Evolutionary conservation across 2,329 filamentous ascomycete genomes (phyloP), one percentile per base, ranked within the genome.

Genomic region (Aspergillus ustus): DNA sequence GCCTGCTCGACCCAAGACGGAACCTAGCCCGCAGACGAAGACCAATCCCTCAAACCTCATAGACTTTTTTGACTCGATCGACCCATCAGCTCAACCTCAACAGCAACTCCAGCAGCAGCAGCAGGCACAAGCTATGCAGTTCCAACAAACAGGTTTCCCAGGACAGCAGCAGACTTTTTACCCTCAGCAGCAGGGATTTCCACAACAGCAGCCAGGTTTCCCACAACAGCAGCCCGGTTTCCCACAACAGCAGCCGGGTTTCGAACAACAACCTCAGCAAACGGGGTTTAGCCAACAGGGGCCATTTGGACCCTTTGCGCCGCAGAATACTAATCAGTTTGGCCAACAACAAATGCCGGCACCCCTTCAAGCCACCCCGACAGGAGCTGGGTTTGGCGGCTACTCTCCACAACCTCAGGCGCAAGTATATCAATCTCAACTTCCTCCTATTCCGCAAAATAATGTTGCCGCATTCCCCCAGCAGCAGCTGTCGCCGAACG

Each of bases 11-110:
- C 65, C 71, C 28, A 63, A 76, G 65, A 69, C 72, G 58, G 65
- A 67, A 45, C 60, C 73, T 58, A 74, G 69, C 52, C 62, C 70
- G 11, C 72, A 72, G 60, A 65, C 67, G 43, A 81, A 79, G 64
- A 71, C 75, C 11, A 74, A 78, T 8, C 75, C 78, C 3, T 87
- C 89, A 29, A 91, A 96, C 80, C 83, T 96, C 63, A 98, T 96
- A 73, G 95, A 94, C 80, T 97, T 96, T 78, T 97, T 97, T 75
- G 94, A 90, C 72, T 93, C 92, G 6, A 97, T 96, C 70, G 93
- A 97, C 72, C 88, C 95, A 75, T 91, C 91, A 55, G 83, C 89
- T 1, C 86, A 91, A 83, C 83, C 70, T 63, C 76, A 80, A 55
- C 76, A 75, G 11, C 53, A 57, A n/a, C 31, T 25, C 34, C 34